A percentile compares a stretch with the other conserved stretches of the same genome.
These are phyloP conservation scores for Aspergillus texensis DNA, from an alignment of 2,329 filamentous ascomycete genomes.

Conservation along the genomic window DNA sequence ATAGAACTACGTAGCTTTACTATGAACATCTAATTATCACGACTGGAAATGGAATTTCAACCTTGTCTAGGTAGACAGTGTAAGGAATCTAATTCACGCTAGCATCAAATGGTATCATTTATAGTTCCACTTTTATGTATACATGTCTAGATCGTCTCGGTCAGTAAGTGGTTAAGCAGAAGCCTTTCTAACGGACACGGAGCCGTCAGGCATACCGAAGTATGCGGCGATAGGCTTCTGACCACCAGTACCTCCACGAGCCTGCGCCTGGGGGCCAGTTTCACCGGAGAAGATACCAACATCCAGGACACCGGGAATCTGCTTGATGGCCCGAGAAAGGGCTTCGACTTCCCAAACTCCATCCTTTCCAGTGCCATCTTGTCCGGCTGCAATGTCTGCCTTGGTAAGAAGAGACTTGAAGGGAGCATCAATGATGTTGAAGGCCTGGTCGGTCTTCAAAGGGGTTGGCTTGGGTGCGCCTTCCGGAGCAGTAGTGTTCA, in stretches of 20 bases:
- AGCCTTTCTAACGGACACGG: slow-evolving; percentile 60
- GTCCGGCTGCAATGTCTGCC: slow-evolving; percentile 54
- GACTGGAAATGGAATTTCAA: slow-evolving; percentile 11
- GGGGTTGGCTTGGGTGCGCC: slow-evolving; percentile 72
- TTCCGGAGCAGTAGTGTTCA: slow-evolving; percentile 58
- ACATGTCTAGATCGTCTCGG: not conserved
- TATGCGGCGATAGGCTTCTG: slow-evolving; percentile 94
- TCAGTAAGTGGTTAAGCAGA: slow-evolving; percentile 13
- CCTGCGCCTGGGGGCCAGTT: slow-evolving; percentile 71
- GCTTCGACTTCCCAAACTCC: slow-evolving; percentile 79
- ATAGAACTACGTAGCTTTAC: slow-evolving; percentile 36
- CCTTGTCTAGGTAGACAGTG: not conserved
- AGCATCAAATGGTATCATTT: slow-evolving; percentile 24
- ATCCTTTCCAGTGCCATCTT: slow-evolving; percentile 58
- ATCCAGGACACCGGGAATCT: slow-evolving; percentile 84
- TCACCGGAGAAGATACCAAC: slow-evolving; percentile 86
- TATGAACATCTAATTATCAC: slow-evolving; percentile 16
- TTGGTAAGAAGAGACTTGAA: slow-evolving; percentile 74
- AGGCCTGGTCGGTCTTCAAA: slow-evolving; percentile 81
- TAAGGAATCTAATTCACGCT: slow-evolving; percentile 13
- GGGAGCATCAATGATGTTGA: slow-evolving; percentile 90
- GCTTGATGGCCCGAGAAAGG: slow-evolving; percentile 74
- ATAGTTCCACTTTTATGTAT: slow-evolving; percentile 11
- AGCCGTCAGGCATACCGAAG: slow-evolving; percentile 84
- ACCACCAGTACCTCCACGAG: slow-evolving; percentile 65